Base-by-base conservation (phyloP, 495 filamentous ascomycete genomes). In the Penicillium macrosclerotiorum region DNA sequence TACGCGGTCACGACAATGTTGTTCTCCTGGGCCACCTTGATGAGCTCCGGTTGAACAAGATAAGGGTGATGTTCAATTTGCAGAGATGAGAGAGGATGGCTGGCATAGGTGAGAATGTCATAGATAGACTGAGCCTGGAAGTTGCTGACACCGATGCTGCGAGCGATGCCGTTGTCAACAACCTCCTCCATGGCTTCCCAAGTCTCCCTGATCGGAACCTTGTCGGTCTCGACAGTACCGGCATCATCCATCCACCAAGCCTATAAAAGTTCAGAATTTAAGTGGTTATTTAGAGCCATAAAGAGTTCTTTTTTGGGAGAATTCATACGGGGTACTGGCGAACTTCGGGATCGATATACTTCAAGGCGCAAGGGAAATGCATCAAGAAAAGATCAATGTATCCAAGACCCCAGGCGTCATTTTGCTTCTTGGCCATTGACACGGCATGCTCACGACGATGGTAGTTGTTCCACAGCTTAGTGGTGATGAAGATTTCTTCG, bases 61-160 rank as follows among this genome's bases (percentile, higher is more conserved):
- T 89, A 95, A 8, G 90, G 90, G 74, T 96, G 90, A 71, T 94
- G 90, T 75, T 95, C 90, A 69, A 96, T 86, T 75, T 96, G 90
- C 30, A 95, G 82, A 20, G 83, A 82, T 12, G 87, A 82, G 8
- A 88, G 88, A 22, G 69, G 75, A 65, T 89, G 80, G 49, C 77
- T 79, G 29, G 88, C 88, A 67, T 93, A 91, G 39, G 84, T 80
- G 55, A 93, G 75, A 46, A 95, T 69, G 63, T 95, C 90, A 58
- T 89, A 79, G 54, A 96, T 64, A 38, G 91, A 72, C 55, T 84
- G 76, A 29, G 79, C 84, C 59, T 83, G 82, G 82, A 91, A 93
- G 76, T 96, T 96, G 67, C 79, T 84, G 49, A 95, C 69, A 43
- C 90, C 90, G 63, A 96, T 90, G 65, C 78, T 83, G 55, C 74